Conservation (phyloP, 768 basidiomycete genomes). For the Auricularia sp. region DNA sequence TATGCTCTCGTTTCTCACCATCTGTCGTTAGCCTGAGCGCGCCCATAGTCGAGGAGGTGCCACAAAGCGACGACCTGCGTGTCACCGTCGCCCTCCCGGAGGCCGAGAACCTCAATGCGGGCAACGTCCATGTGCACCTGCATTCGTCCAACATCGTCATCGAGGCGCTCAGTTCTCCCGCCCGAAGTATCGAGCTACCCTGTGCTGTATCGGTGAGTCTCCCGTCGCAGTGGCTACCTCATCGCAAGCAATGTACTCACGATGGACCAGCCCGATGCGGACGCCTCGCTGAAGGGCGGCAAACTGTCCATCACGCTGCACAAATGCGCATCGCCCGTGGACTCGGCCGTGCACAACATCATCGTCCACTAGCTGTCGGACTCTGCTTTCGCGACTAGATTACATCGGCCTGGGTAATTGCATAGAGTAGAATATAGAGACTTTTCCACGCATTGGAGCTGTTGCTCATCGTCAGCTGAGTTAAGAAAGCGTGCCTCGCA, state of each 20-base stretch:
- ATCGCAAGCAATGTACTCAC: not conserved
- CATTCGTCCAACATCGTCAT: not conserved
- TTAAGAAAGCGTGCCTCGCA: no score
- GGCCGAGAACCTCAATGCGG: not conserved
- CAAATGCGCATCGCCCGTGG: not conserved
- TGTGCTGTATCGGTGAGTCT: not conserved
- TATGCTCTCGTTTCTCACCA: not conserved
- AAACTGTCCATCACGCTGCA: not conserved
- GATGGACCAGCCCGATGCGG: not conserved
- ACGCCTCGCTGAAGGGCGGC: not conserved
- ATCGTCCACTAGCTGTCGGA: not conserved
- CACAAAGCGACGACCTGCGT: not conserved
- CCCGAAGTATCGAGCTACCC: not conserved
- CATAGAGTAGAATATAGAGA: no score
- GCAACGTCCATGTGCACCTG: not conserved
- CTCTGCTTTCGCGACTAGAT: no score
- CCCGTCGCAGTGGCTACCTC: not conserved
- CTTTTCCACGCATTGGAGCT: no score
- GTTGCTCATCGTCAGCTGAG: no score
- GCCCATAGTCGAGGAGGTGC: not conserved
- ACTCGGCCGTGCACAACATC: not conserved
- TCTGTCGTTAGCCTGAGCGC: no score
- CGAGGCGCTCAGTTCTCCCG: not conserved
- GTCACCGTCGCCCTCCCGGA: not conserved
- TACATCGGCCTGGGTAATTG: no score